phyloP scores from a whole-genome alignment of 2,329 filamentous ascomycete species.

The Aureobasidium sp. region DNA sequence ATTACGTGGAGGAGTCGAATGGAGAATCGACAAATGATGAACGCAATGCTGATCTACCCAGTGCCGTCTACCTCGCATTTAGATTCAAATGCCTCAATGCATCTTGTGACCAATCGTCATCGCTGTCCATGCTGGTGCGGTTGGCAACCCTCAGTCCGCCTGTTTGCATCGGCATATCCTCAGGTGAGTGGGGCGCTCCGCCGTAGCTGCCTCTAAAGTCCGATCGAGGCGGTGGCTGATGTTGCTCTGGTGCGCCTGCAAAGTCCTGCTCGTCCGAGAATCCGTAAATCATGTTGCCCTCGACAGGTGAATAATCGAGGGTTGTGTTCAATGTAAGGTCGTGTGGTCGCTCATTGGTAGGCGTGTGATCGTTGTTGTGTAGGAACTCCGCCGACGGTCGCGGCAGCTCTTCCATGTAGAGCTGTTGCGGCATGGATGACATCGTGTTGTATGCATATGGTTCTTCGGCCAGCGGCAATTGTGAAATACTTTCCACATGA shows the following conservation, averaged over 20 bases:
- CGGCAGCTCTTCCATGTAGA: not conserved
- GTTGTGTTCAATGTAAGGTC: conserved; percentile 23
- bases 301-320: conserved; percentile 33
- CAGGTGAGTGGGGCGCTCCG: conserved; percentile 10
- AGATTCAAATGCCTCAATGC: conserved; percentile 18
- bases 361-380: conserved; percentile 27
- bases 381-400: conserved; percentile 1
- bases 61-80: not conserved
- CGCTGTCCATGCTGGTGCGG: conserved; percentile 25
- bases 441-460: not conserved
- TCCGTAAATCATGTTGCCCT: conserved; percentile 20
- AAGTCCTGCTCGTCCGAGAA: not conserved
- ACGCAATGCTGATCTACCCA: not conserved
- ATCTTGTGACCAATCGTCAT: conserved; percentile 31
- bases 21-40: not conserved
- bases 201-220: not conserved
- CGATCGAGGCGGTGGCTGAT: not conserved
- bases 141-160: conserved; percentile 37
- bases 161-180: conserved; percentile 16
- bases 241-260: not conserved
- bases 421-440: not conserved
- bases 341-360: conserved; percentile 30
- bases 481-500: conserved; percentile 29
- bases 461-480: conserved; percentile 22
- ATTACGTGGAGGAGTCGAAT: not conserved